Evolutionary conservation across 345 rosid species (phyloP).

Genomic region (Melaleuca quinquenervia): DNA sequence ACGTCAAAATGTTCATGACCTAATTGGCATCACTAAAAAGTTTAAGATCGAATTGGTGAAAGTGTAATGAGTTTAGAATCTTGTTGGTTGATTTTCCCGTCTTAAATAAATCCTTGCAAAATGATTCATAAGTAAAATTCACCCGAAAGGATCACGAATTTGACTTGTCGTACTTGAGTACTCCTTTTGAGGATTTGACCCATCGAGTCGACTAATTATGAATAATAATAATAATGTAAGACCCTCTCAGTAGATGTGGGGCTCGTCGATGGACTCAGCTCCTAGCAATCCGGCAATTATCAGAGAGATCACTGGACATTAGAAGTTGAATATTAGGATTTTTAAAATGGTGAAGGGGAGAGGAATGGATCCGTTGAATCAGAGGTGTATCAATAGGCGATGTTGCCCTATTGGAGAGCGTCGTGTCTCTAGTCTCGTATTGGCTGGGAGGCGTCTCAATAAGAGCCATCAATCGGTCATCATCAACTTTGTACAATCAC

Average conservation of each 20-base stretch:
- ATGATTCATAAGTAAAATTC: background rate
- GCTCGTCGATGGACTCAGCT: background rate
- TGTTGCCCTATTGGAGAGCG: background rate
- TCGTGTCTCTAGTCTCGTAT: background rate
- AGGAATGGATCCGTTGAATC: background rate
- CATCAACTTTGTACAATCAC: too few relatives aligned
- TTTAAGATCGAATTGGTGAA: too few relatives aligned
- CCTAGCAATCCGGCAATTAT: background rate
- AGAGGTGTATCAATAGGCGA: background rate
- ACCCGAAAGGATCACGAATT: background rate
- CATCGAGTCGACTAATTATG: background rate
- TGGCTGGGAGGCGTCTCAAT: background rate
- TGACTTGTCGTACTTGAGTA: background rate
- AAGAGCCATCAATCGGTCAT: background rate
- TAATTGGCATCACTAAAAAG: too few relatives aligned
- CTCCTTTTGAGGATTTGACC: rapidly evolving
- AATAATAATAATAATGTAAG: background rate
- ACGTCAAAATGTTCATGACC: too few relatives aligned
- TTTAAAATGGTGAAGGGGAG: background rate
- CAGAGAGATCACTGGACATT: background rate
- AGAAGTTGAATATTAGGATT: too few relatives aligned
- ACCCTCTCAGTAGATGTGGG: background rate
- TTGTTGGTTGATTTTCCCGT: too few relatives aligned
- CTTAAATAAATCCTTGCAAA: too few relatives aligned
- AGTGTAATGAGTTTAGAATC: too few relatives aligned